Base-by-base conservation (phyloP, 495 filamentous ascomycete species). In the Hypoxylon trugodes region DNA sequence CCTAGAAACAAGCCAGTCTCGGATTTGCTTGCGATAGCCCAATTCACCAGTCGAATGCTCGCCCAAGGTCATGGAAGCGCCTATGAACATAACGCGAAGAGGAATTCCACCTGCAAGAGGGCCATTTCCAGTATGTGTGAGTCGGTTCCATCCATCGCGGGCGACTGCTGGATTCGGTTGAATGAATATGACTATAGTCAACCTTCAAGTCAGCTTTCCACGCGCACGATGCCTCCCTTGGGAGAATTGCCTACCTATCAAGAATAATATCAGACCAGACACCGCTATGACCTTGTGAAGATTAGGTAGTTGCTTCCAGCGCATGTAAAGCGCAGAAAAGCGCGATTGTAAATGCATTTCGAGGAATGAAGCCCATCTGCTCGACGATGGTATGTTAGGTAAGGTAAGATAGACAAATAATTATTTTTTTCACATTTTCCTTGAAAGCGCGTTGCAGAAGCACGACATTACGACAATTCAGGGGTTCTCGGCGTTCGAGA, bases 11-110 rank as follows among this genome's bases (percentile, higher is more conserved):
- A 83, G 70, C 40, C 68, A 62, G 45, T 77, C 72, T 12, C 68
- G 66, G 4, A 83, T 68, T 61, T 76, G 68, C 22, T 75, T 75
- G 22, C 85, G 81, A 65, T 83, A 87, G 13, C 84, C 84, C 68
- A 84, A 80, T 15, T 78, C 76, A 47, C 82, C 80, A 1, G 69
- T 76, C 1, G 80, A 84, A 22, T 69, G 69, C 38, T 78, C 80
- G 18, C 85, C 85, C 37, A 76, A 73, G 2, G 84, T 86, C 60
- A 88, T 85, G 0, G 84, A 87, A 8, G 84, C 84, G 21, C 85
- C 85, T 18, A 86, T 75, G 19, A 83, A 81, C 70, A 86, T 73
- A 19, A 84, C 75, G 7, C 82, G 74, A 4, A 86, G 74, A 8
- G 72, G 69, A 21, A 72, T 68, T n/a, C 70, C 70, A 26, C 68